A percentile compares a stretch with the other conserved stretches of the same genome.
phyloP scores from a whole-genome alignment of 495 filamentous ascomycete genomes.

The Hamigera avellanea region DNA sequence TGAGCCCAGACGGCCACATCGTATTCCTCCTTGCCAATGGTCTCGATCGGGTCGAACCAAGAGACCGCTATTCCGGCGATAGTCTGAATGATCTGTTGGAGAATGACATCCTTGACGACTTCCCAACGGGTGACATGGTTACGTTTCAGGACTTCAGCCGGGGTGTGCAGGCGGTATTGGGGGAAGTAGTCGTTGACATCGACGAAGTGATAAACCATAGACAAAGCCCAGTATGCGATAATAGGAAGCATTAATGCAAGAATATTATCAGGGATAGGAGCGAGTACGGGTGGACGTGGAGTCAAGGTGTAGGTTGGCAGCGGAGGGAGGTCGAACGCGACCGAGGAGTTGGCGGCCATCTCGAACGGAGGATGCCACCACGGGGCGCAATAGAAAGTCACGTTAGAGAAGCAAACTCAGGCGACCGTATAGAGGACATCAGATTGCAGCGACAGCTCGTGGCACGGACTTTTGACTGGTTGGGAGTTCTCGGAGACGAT shows the following conservation, averaged over 20 bases:
- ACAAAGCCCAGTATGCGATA: conserved; percentile 77
- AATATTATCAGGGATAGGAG: conserved; percentile 70
- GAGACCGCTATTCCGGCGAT: conserved; percentile 47
- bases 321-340: conserved; percentile 52
- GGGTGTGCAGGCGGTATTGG: conserved; percentile 84
- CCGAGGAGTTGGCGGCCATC: conserved; percentile 31
- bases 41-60: conserved; percentile 52
- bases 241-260: conserved; percentile 65
- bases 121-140: conserved; percentile 78
- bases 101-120: conserved; percentile 72
- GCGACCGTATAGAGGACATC: background rate
- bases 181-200: conserved; percentile 74
- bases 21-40: conserved; percentile 64
- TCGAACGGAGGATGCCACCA: conserved; percentile 1
- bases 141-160: conserved; percentile 71
- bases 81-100: conserved; percentile 85
- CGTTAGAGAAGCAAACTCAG: background rate
- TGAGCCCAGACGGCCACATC: conserved; percentile 75
- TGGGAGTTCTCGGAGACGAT: too few relatives aligned
- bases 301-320: conserved; percentile 61
- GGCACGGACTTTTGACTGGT: too few relatives aligned
- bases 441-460: too few relatives aligned
- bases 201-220: conserved; percentile 76
- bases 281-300: conserved; percentile 56
- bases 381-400: background rate